Conservation (phyloP, 2,329 filamentous ascomycete species). For the Ophiostoma tasmaniense region DNA sequence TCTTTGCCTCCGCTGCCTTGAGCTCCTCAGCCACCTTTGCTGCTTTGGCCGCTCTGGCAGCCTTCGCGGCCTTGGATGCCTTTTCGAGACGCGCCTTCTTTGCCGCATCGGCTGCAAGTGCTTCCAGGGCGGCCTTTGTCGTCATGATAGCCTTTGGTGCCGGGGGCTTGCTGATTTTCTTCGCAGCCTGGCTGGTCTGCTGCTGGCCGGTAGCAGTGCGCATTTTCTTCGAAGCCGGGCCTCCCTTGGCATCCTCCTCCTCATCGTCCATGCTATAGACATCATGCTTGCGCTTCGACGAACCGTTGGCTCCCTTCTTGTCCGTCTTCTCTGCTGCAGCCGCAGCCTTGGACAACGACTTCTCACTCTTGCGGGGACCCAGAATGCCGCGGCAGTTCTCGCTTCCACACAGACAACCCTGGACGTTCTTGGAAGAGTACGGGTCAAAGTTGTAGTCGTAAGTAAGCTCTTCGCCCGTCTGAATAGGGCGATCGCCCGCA, state of each 20-base stretch:
- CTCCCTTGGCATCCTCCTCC: not conserved
- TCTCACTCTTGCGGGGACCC: slow-evolving; percentile 50
- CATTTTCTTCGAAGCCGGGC: slow-evolving; percentile 15
- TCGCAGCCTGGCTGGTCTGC: not conserved
- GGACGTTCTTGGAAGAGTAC: slow-evolving; percentile 60
- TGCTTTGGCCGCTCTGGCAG: slow-evolving; percentile 20
- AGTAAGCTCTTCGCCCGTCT: slow-evolving; percentile 90
- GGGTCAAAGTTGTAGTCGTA: slow-evolving; percentile 79
- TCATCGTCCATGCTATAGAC: slow-evolving; percentile 15
- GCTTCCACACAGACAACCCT: slow-evolving; percentile 56
- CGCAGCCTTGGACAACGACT: slow-evolving; percentile 12
- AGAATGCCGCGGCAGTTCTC: slow-evolving; percentile 56
- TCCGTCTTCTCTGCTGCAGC: slow-evolving; percentile 6
- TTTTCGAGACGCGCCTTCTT: slow-evolving; percentile 15
- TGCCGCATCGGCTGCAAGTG: slow-evolving; percentile 12
- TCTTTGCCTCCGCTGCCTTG: slow-evolving; percentile 10
- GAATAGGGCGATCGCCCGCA: slow-evolving; percentile 79
- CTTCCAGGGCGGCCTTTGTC: slow-evolving; percentile 17
- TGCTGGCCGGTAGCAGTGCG: slow-evolving; percentile 12
- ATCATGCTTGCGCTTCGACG: slow-evolving; percentile 16
- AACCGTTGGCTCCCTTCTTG: slow-evolving; percentile 7
- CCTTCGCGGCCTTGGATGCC: slow-evolving; percentile 25
- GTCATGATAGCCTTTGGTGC: slow-evolving; percentile 12
- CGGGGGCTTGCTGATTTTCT: not conserved
- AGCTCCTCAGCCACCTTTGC: slow-evolving; percentile 6